Conservation (phyloP, 1,139 yeast species). For the Arxiozyma telluris region DNA sequence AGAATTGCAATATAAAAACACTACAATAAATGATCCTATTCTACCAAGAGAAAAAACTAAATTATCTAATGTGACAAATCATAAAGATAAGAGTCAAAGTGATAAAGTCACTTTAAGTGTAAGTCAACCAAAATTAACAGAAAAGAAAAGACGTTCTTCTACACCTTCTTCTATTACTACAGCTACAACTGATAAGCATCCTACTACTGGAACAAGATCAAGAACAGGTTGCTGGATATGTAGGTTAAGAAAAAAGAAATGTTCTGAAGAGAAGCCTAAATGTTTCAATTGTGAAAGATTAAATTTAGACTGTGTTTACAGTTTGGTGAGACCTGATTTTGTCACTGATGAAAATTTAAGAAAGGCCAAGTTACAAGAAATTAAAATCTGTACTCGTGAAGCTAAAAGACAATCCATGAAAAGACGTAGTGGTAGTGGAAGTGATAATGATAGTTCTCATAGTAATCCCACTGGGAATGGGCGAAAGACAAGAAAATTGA, state of each 20-base stretch:
- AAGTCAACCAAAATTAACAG: not conserved
- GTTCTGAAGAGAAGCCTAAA: conserved; percentile 51
- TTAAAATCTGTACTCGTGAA: conserved; percentile 33
- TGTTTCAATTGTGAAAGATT: conserved; percentile 49
- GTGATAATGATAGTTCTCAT: not conserved
- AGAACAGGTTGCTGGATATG: conserved; percentile 66
- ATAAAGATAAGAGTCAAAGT: not conserved
- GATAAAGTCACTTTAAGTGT: not conserved
- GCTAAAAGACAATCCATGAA: conserved; percentile 31
- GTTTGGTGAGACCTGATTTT: conserved; percentile 42
- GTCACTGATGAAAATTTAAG: conserved; percentile 39
- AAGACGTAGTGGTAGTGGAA: conserved; percentile 10
- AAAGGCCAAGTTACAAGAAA: conserved; percentile 41
- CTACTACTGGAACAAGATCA: conserved; percentile 35
- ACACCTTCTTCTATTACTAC: not conserved
- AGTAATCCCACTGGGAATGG: not conserved
- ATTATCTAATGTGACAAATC: not conserved
- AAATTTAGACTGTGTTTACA: conserved; percentile 44
- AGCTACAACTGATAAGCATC: not conserved
- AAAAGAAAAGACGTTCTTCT: not conserved
- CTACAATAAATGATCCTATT: not conserved
- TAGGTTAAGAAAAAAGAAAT: conserved; percentile 53
- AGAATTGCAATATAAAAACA: not conserved
- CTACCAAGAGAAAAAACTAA: not conserved
- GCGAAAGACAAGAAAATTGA: not conserved